Base-by-base conservation (phyloP, 1,284 basidiomycete species). In the Cryptococcus sp. region DNA sequence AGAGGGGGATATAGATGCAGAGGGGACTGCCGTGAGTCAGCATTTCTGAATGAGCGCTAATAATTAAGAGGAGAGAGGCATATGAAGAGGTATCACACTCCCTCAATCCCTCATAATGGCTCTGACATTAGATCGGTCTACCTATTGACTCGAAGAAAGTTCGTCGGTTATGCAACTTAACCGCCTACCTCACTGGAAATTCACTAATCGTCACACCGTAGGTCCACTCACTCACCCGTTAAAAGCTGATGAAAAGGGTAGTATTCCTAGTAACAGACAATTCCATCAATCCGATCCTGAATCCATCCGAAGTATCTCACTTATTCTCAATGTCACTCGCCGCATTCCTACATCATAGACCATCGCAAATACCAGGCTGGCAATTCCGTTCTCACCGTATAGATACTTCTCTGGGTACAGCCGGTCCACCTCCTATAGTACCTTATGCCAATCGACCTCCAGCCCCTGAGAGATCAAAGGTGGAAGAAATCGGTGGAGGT, bases 241-340 rank as follows among this genome's bases (percentile, higher is more conserved):
- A 19, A 22, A 50, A 24, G 36, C 36, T 39, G 36, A 39, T 14
- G 36, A 39, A 18, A 45, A 91, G 88, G 4, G 85, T 91, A 0
- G 85, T 91, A 16, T 86, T 90, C 4, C 79, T 92, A 11, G 83
- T 89, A 24, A 79, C 87, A 1, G 87, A 91, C 52, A 57, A 57
- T 47, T 56, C 49, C 16, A 52, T 64, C 34, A 67, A 89, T 83
- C 89, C 88, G 0, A 84, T 87, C 21, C 77, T 91, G 9, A 91
- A 91, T 66, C 72, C 80, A 11, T 79, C 82, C 7, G 89, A 92
- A 78, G 88, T 92, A 16, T 76, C 81, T 3, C 80, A 81, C 34
- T 78, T 92, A 40, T 92, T 92, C 74, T 88, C 87, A 0, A 88
- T 89, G 66, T 88, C 88, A 0, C 80, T 92, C 10, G 69, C 76